phyloP scores from a whole-genome alignment of 345 rosid genomes.

The Eucalyptus fibrosa region DNA sequence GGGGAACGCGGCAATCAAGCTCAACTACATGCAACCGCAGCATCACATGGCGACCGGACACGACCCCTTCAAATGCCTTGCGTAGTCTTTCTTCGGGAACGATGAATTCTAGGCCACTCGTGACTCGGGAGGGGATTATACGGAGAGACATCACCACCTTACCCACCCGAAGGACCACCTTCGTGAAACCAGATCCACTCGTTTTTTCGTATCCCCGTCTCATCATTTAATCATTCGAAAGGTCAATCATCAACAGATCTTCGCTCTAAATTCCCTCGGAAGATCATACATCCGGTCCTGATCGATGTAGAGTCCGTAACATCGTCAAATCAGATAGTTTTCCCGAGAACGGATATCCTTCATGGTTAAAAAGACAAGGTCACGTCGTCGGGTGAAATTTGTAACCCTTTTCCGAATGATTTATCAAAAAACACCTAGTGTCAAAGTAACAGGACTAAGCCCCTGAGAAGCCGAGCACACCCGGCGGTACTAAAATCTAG shows the following conservation, averaged over 20 bases:
- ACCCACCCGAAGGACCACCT: background rate
- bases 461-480: background rate
- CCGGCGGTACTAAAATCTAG: accelerated
- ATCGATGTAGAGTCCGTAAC: background rate
- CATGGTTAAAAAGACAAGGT: background rate
- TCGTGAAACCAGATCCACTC: background rate
- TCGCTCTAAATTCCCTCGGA: background rate
- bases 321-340: background rate
- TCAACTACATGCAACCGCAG: background rate
- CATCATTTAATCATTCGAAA: background rate
- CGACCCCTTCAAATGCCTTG: background rate
- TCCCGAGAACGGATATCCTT: background rate
- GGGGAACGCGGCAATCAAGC: background rate
- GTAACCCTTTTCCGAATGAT: background rate
- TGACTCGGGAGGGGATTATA: background rate
- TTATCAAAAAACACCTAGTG: background rate
- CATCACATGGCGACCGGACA: background rate
- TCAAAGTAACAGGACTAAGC: background rate
- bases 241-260: background rate
- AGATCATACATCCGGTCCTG: background rate
- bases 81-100: background rate
- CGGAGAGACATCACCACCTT: background rate
- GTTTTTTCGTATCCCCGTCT: background rate
- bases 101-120: background rate
- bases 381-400: background rate